These are phyloP conservation scores for Gaeumannomyces sp. DNA, from an alignment of 2,329 filamentous ascomycete species.

Conservation along the genomic window DNA sequence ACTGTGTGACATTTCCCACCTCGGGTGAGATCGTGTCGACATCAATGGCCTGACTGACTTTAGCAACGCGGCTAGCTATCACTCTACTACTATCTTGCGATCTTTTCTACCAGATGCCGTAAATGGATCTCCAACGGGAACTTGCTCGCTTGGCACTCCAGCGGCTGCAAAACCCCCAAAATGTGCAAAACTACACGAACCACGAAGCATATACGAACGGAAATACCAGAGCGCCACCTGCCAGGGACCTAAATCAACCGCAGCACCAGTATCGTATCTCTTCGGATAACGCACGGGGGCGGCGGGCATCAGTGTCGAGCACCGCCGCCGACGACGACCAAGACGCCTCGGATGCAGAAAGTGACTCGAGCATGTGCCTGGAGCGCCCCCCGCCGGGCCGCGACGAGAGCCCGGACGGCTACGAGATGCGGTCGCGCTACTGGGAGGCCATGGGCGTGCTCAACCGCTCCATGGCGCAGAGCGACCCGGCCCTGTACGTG, in stretches of 20 bases:
- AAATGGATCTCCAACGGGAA: neutral
- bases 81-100: neutral
- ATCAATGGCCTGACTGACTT: too few species aligned
- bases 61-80: too few species aligned
- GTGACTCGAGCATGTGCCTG: slow-evolving; percentile 1
- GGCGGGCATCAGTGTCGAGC: neutral
- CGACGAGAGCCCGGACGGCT: slow-evolving; percentile 2
- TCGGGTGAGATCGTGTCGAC: too few species aligned
- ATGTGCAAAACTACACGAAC: neutral
- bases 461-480: neutral
- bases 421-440: neutral
- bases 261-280: neutral
- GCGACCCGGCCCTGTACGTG: neutral
- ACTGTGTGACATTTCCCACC: too few species aligned
- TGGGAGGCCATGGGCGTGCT: slow-evolving; percentile 2
- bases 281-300: neutral
- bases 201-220: neutral
- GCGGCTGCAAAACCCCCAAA: neutral
- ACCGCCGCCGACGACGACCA: neutral
- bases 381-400: neutral
- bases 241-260: neutral
- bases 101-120: neutral
- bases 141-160: neutral
- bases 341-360: neutral
- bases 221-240: too few species aligned